Evolutionary conservation across 2,329 filamentous ascomycete genomes (phyloP), one percentile per base, ranked within the genome.

Genomic region (Verticillium dahliae): DNA sequence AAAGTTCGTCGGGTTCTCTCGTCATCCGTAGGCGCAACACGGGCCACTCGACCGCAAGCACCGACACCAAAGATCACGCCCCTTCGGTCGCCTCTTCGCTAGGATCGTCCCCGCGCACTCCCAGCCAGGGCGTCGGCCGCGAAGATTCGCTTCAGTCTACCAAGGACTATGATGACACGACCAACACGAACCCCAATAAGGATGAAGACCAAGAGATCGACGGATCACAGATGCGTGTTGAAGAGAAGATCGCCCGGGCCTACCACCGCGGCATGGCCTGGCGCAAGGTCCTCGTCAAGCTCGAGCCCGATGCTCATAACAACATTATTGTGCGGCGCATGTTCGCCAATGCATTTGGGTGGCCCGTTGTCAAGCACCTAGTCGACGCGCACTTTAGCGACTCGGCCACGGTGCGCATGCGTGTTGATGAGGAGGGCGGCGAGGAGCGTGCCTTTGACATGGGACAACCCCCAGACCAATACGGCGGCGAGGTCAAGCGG

Each of bases 221-320:
- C 67, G 81, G 76, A 15, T 85, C 87, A 10, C 85, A 78, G 65
- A 93, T 98, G 86, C 91, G 90, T 65, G 92, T 98, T 0, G 95
- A 99, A 74, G 95, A 99, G 74, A 98, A 97, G 76, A 99, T 99
- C 67, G 95, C 95, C 1, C 86, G 95, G 56, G 95, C 92, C 14
- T 99, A 99, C 76, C 95, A 99, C 73, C 87, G 88, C 13, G 92
- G 92, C 65, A 77, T 99, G 22, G 91, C 91, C 1, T 99, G 95
- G 95, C 90, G 95, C 56, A 99, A 99, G 73, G 95, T 99, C 1
- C 85, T 99, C 4, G 95, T 99, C 14, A 90, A 95, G 60, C 81
- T 99, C 2, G 94, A 99, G 72, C 95, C 95, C 0, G 95, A 99
- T 75, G 95, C 95, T 0, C 95, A 99, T 78, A 99, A 99, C 76